Conservation (phyloP, 805 yeast species). For the Yamadazyma endophytica region DNA sequence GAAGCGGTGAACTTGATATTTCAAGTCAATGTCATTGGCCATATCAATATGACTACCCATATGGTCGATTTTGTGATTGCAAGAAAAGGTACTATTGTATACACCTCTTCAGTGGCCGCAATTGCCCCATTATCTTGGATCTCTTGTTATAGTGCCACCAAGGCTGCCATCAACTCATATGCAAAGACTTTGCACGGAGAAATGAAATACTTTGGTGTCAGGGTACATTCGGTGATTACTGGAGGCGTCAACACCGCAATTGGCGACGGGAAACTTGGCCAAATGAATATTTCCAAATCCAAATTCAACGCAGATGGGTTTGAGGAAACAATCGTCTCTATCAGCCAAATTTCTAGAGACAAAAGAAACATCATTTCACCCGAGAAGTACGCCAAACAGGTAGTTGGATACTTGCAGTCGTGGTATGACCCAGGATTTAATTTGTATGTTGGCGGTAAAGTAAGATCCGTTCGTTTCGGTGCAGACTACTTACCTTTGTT, state of each 20-base stretch:
- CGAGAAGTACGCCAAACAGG: not conserved
- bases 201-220: constrained; percentile 16
- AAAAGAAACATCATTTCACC: not conserved
- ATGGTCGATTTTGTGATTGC: constrained; percentile 26
- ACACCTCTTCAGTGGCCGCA: constrained; percentile 33
- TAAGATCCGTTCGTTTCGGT: constrained; percentile 15
- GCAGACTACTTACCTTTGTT: constrained; percentile 21
- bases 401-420: too few relatives aligned
- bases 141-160: constrained; percentile 30
- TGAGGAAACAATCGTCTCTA: not conserved
- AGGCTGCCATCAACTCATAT: constrained; percentile 18
- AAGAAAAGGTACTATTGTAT: constrained; percentile 31
- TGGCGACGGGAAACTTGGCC: constrained; percentile 4
- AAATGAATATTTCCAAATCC: constrained; percentile 1
- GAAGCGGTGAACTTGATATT: constrained; percentile 15
- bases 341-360: not conserved
- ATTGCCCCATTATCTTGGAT: constrained; percentile 29
- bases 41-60: constrained; percentile 28
- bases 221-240: constrained; percentile 14
- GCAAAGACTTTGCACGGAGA: constrained; percentile 14
- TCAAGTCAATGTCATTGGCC: constrained; percentile 38
- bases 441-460: constrained; percentile 22
- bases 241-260: constrained; percentile 18
- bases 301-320: constrained; percentile 10
- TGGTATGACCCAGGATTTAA: constrained; percentile 20